Evolutionary conservation across 192 early-diverging fungal genomes (phyloP).

Genomic region (Entophlyctis helioformis): DNA sequence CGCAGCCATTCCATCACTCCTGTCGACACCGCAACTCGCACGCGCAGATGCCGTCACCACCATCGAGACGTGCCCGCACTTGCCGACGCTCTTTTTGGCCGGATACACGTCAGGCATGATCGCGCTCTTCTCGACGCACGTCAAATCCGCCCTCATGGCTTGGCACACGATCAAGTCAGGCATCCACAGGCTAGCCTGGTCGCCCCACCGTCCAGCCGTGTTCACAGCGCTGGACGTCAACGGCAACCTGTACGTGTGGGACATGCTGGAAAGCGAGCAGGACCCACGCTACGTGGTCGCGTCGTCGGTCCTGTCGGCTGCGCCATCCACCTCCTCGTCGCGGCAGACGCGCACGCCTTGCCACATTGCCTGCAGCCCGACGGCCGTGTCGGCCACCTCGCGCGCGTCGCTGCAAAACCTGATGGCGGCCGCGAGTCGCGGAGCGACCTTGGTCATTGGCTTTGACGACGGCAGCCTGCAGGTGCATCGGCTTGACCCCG

Average conservation of each 20-base stretch:
- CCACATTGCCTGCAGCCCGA: too few relatives aligned
- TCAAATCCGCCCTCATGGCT: conserved; percentile 3
- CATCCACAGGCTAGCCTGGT: conserved; percentile 19
- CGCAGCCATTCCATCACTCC: too few relatives aligned
- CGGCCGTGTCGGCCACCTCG: background rate
- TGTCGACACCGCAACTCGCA: background rate
- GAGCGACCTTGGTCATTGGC: conserved; percentile 15
- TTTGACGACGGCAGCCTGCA: conserved; percentile 20
- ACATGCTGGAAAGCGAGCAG: conserved; percentile 19
- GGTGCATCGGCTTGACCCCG: conserved; percentile 14
- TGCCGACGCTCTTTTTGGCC: conserved; percentile 15
- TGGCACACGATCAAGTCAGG: conserved; percentile 11
- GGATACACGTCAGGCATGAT: conserved; percentile 27
- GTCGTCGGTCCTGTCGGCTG: background rate
- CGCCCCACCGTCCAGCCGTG: conserved; percentile 28
- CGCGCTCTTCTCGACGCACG: conserved; percentile 12
- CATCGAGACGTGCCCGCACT: conserved; percentile 17
- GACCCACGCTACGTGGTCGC: conserved; percentile 11
- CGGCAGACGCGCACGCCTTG: too few relatives aligned
- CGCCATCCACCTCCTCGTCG: too few relatives aligned
- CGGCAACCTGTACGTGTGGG: conserved; percentile 22
- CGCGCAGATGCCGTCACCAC: conserved; percentile 8
- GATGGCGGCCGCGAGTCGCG: conserved; percentile 3
- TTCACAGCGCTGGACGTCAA: conserved; percentile 27
- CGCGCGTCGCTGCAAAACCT: conserved; percentile 7